A percentile compares a stretch with the other conserved stretches of the same genome.
These are phyloP conservation scores for Pseudomonodictys pantanalensis DNA, from an alignment of 495 filamentous ascomycete genomes.

Conservation along the genomic window DNA sequence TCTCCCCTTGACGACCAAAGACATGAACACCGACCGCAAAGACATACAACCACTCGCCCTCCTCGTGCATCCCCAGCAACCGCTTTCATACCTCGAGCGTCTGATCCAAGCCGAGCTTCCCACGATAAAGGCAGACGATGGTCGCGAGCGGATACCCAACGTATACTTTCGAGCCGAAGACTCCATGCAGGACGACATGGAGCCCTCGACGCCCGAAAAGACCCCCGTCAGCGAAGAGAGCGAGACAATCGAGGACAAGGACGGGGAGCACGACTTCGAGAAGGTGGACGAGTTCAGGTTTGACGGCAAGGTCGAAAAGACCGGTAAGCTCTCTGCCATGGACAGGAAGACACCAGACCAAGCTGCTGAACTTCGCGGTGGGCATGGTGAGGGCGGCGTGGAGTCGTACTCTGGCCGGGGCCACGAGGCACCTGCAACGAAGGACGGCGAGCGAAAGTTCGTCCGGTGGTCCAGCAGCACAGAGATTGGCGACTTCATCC, in stretches of 20 bases:
- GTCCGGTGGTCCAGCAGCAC: constrained; percentile 90
- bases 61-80: constrained; percentile 87
- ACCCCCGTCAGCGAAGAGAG: constrained; percentile 37
- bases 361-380: constrained; percentile 35
- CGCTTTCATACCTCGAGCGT: constrained; percentile 86
- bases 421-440: constrained; percentile 47
- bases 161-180: constrained; percentile 82
- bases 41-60: constrained; percentile 80
- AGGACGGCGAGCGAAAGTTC: constrained; percentile 50
- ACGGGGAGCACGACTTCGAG: constrained; percentile 41
- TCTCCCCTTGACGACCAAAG: constrained; percentile 66
- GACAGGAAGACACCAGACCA: constrained; percentile 29
- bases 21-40: constrained; percentile 58
- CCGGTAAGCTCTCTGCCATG: constrained; percentile 42
- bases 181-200: constrained; percentile 58
- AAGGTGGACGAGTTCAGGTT: constrained; percentile 47
- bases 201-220: constrained; percentile 34
- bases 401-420: constrained; percentile 61
- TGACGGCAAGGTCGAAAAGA: constrained; percentile 49
- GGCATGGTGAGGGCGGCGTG: constrained; percentile 52
- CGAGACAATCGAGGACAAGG: constrained; percentile 26
- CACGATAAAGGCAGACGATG: constrained; percentile 54
- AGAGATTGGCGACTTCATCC: constrained; percentile 93
- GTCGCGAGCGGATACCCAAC: constrained; percentile 59
- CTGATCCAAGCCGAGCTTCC: constrained; percentile 88